phyloP scores from a whole-genome alignment of 441 rosid genomes.

The Arabidopsis lyrata region DNA sequence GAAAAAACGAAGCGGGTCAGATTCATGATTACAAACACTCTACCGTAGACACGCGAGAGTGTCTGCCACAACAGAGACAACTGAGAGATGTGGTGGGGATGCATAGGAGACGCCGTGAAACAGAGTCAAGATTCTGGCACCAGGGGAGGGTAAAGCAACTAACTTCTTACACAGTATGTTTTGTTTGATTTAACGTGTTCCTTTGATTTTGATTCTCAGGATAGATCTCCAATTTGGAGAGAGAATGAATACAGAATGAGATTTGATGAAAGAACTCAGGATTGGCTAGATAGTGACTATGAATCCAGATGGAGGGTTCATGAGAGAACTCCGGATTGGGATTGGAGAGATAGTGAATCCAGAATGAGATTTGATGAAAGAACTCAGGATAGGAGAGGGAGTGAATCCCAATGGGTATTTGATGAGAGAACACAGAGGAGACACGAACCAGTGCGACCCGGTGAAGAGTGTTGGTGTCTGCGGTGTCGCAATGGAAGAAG shows the following conservation, averaged over 20 bases:
- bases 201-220: background rate
- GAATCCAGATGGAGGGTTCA: background rate
- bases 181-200: background rate
- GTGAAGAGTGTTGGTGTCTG: slow-evolving; percentile 12
- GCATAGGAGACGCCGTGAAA: slow-evolving; percentile 1
- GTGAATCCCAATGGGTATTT: background rate
- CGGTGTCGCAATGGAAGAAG: slow-evolving; percentile 60
- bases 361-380: background rate
- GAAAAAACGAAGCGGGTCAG: background rate
- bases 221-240: background rate
- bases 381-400: background rate
- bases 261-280: background rate
- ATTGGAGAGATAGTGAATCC: background rate
- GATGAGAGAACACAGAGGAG: background rate
- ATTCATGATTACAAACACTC: background rate
- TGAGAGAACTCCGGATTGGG: background rate
- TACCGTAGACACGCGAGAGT: background rate
- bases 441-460: slow-evolving; percentile 38
- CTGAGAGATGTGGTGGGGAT: background rate
- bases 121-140: background rate
- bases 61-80: background rate
- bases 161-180: background rate
- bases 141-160: background rate
- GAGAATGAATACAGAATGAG: background rate
- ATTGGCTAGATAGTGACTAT: background rate